Evolutionary conservation across 2,329 filamentous ascomycete genomes (phyloP).

Genomic region (Byssothecium circinans): DNA sequence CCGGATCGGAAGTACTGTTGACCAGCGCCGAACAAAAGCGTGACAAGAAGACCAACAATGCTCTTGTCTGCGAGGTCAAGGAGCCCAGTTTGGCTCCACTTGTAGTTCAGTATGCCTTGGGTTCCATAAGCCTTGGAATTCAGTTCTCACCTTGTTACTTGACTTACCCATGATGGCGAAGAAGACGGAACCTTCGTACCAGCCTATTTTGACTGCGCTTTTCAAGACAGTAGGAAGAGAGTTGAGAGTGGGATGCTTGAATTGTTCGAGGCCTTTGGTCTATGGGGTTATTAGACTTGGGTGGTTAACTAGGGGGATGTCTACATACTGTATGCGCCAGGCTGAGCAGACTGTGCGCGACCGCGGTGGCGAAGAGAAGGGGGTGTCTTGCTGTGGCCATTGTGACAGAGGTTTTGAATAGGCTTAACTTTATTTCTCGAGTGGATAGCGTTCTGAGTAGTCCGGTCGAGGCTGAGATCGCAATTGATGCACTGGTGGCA

Average conservation of each 20-base stretch:
- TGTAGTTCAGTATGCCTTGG: conserved; percentile 40
- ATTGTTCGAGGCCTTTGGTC: conserved; percentile 39
- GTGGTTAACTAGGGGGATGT: too few relatives aligned
- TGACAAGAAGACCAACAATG: conserved; percentile 31
- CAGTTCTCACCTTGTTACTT: neutral
- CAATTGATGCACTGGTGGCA: too few relatives aligned
- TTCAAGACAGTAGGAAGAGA: conserved; percentile 30
- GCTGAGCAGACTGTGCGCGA: conserved; percentile 33
- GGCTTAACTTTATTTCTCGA: too few relatives aligned
- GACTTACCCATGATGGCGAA: conserved; percentile 37
- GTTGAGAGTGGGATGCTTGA: conserved; percentile 37
- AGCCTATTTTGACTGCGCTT: conserved; percentile 36
- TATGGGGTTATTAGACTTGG: too few relatives aligned
- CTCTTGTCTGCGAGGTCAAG: conserved; percentile 36
- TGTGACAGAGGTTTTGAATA: neutral
- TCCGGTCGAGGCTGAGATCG: too few relatives aligned
- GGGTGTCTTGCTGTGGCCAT: conserved; percentile 28
- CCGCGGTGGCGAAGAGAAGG: conserved; percentile 31
- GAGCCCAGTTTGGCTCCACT: conserved; percentile 36
- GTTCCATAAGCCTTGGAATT: neutral
- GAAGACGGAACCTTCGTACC: conserved; percentile 43
- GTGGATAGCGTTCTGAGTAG: too few relatives aligned
- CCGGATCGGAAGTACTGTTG: conserved; percentile 19
- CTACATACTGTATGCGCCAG: conserved; percentile 36
- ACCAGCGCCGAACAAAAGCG: conserved; percentile 29